Evolutionary conservation across 331 rosid genomes (phyloP).

Genomic region (Ulmus americana): DNA sequence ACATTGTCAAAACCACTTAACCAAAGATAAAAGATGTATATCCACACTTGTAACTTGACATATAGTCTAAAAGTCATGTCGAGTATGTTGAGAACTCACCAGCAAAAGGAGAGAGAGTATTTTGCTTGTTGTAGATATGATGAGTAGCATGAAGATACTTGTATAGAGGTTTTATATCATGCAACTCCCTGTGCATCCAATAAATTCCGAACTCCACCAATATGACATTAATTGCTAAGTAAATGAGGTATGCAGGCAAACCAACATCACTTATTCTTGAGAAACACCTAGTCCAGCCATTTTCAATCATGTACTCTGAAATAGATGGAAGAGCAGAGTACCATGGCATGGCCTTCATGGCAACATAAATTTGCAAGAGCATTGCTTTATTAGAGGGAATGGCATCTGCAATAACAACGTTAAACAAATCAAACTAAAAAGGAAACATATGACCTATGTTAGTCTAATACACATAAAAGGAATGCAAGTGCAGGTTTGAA

Average conservation of each 20-base stretch:
- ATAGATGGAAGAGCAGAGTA: conserved; percentile 63
- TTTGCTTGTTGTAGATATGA: conserved; percentile 88
- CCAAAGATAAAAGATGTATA: neutral
- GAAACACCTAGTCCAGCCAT: conserved; percentile 68
- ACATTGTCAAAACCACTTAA: neutral
- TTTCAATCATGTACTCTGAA: conserved; percentile 70
- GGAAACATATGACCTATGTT: neutral
- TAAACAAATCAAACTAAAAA: conserved; percentile 13
- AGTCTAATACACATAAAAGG: neutral
- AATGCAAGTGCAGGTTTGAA: neutral
- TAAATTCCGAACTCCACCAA: conserved; percentile 80
- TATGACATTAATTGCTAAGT: conserved; percentile 49
- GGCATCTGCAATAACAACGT: conserved; percentile 53
- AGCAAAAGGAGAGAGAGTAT: conserved; percentile 92
- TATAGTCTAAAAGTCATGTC: conserved; percentile 9
- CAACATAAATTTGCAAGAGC: conserved; percentile 70
- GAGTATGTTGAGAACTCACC: conserved; percentile 46
- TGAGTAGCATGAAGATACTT: conserved; percentile 84
- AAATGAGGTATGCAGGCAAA: conserved; percentile 44
- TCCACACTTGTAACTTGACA: neutral
- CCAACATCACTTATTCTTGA: conserved; percentile 59
- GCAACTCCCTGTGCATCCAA: conserved; percentile 92
- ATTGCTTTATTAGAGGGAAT: conserved; percentile 71
- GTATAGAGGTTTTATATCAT: conserved; percentile 87
- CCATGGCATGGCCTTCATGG: conserved; percentile 92